A percentile compares a stretch with the other conserved stretches of the same genome.
Evolutionary conservation across 2,329 filamentous ascomycete genomes (phyloP).

Genomic region (Fusarium sublunatum): DNA sequence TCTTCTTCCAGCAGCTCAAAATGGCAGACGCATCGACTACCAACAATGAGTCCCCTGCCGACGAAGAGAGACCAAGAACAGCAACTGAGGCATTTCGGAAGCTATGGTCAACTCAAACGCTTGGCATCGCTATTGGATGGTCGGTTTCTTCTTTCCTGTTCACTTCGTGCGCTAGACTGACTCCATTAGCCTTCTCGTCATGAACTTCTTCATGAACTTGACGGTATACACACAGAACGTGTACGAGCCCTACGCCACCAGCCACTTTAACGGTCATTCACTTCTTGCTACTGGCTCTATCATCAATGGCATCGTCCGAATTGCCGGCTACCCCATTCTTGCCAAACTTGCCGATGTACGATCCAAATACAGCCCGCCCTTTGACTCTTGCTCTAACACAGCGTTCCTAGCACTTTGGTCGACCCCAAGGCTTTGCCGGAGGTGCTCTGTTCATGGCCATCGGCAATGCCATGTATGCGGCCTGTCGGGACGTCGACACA

Average conservation of each 20-base stretch:
- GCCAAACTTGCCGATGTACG: constrained; percentile 35
- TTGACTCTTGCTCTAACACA: not conserved
- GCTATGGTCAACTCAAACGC: constrained; percentile 17
- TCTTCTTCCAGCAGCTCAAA: not conserved
- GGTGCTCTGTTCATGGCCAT: constrained; percentile 26
- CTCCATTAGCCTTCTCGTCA: constrained; percentile 18
- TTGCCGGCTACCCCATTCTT: constrained; percentile 26
- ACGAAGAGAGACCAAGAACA: constrained; percentile 1
- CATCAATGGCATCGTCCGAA: constrained; percentile 32
- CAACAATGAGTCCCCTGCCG: not conserved
- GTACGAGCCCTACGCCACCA: constrained; percentile 34
- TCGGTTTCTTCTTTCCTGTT: accelerated
- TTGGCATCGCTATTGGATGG: constrained; percentile 29
- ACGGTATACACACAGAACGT: constrained; percentile 37
- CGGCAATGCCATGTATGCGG: constrained; percentile 33
- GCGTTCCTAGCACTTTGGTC: constrained; percentile 23
- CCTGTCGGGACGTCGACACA: constrained; percentile 29
- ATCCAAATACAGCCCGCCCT: too few relatives aligned
- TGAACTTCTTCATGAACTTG: constrained; percentile 41
- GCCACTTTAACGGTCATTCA: constrained; percentile 34
- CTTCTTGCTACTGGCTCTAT: constrained; percentile 25
- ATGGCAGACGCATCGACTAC: constrained; percentile 7
- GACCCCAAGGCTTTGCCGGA: constrained; percentile 25
- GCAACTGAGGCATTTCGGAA: constrained; percentile 32
- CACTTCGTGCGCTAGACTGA: not conserved